Evolutionary conservation across 2,329 filamentous ascomycete genomes (phyloP).

Genomic region (Acrodontium crateriforme): DNA sequence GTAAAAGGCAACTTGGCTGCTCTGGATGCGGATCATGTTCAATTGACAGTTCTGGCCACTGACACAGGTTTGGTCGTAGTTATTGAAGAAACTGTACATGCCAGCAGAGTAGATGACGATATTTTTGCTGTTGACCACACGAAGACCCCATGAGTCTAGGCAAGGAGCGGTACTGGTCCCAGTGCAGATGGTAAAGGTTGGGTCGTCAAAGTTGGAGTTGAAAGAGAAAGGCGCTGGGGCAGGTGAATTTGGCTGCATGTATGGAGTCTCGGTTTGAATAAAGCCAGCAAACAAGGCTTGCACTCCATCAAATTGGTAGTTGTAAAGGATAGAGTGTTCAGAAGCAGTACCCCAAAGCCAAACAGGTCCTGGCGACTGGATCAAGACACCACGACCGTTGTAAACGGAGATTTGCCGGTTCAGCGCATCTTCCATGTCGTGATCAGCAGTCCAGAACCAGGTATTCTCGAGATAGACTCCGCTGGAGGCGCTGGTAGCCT

Average conservation of each 20-base stretch:
- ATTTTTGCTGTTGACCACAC: slow-evolving; percentile 23
- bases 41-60: slow-evolving; percentile 35
- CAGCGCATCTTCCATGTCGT: slow-evolving; percentile 33
- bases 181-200: slow-evolving; percentile 25
- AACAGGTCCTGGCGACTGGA: slow-evolving; percentile 33
- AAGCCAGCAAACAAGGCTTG: slow-evolving; percentile 37
- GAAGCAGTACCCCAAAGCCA: slow-evolving; percentile 41
- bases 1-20: slow-evolving; percentile 32
- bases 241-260: slow-evolving; percentile 38
- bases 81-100: slow-evolving; percentile 47
- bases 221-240: slow-evolving; percentile 42
- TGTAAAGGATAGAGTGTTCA: slow-evolving; percentile 42
- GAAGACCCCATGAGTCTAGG: slow-evolving; percentile 34
- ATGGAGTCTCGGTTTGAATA: slow-evolving; percentile 43
- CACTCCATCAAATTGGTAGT: slow-evolving; percentile 38
- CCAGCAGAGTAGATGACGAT: slow-evolving; percentile 35
- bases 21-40: slow-evolving; percentile 34
- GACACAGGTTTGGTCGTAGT: slow-evolving; percentile 40
- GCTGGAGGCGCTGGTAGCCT: slow-evolving; percentile 42
- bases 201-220: slow-evolving; percentile 30
- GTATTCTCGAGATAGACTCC: slow-evolving; percentile 52
- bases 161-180: slow-evolving; percentile 12
- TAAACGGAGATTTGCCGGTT: slow-evolving; percentile 24
- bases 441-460: slow-evolving; percentile 43
- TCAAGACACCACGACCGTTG: slow-evolving; percentile 32